Conservation (phyloP, 1,284 basidiomycete genomes). For the Apiotrichum mycotoxinovorans region DNA sequence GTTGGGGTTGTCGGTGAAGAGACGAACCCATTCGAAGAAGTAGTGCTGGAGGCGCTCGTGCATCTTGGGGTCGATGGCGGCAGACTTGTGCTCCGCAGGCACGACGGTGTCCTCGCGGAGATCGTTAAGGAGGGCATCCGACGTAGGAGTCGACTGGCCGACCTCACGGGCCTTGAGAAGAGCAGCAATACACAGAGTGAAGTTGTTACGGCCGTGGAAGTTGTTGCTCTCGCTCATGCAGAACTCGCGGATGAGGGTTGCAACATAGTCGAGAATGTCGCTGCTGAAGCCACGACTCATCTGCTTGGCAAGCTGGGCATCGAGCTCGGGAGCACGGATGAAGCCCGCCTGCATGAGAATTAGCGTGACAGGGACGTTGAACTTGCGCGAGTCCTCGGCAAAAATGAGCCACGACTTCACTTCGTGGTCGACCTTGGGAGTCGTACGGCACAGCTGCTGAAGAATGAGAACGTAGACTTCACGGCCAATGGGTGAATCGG, state of each 20-base stretch:
- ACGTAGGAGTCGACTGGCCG: slow-evolving; percentile 33
- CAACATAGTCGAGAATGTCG: slow-evolving; percentile 75
- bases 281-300: slow-evolving; percentile 70
- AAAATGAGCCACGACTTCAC: slow-evolving; percentile 96
- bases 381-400: slow-evolving; percentile 97
- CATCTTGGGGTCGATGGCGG: slow-evolving; percentile 45
- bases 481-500: slow-evolving; percentile 71
- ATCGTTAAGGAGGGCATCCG: slow-evolving; percentile 48
- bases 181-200: slow-evolving; percentile 77
- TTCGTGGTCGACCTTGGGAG: slow-evolving; percentile 91
- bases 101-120: slow-evolving; percentile 27
- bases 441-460: slow-evolving; percentile 82
- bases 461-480: slow-evolving; percentile 87
- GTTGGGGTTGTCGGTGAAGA: slow-evolving; percentile 69
- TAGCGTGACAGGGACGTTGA: slow-evolving; percentile 90
- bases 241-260: slow-evolving; percentile 81
- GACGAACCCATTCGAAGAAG: slow-evolving; percentile 81
- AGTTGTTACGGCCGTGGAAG: slow-evolving; percentile 69
- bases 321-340: slow-evolving; percentile 73
- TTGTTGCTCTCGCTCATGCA: slow-evolving; percentile 69
- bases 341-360: slow-evolving; percentile 80
- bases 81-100: slow-evolving; percentile 16
- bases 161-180: slow-evolving; percentile 58
- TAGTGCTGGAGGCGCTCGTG: slow-evolving; percentile 58
- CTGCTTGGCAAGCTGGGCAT: slow-evolving; percentile 86